Evolutionary conservation across 441 rosid species (phyloP), one percentile per base, ranked within the genome.

Genomic region (Biscutella laevigata): DNA sequence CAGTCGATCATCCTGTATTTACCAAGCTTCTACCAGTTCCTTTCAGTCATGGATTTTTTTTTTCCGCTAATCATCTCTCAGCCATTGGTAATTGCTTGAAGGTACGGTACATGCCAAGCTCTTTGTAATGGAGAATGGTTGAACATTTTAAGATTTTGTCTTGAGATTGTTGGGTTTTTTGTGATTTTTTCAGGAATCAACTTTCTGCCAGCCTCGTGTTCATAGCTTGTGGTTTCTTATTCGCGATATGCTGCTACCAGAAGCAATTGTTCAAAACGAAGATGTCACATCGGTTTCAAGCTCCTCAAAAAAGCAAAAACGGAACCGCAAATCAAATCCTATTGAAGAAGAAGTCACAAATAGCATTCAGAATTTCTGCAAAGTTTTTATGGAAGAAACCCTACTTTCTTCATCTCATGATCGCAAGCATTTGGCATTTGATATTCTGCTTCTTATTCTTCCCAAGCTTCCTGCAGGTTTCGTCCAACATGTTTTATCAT

Each of bases 191-290:
- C 88, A 92, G 99, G 95, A 88, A 63, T 84, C 99, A 37, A 74
- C 95, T 47, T 88, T 88, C 75, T 92, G 97, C 60, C 95, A 84
- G 73, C 99, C 99, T 66, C 90, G 97, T 58, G 77, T 88, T 51
- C 99, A 92, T 53, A 72, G 88, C 57, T 55, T 88, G 45, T 92
- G 97, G 99, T 78, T 80, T 36, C 74, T 78, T 62, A 72, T 92
- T 59, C 75, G 74, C 19, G 77, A 80, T 59, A 72, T 82, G 62
- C 84, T 92, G 29, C 76, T 92, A 61, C 96, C 98, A 21, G 86
- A 84, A 30, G 48, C 62, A 4, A 67, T 86, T 59, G 50, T 78
- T 65, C 92, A 77, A 66, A 70, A 76, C 11, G 95, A 86, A 72
- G 92, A 82, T 74, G 66, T 70, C 16, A 53, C 71, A 14, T 74